These are phyloP conservation scores for Penicillium canariense DNA, from an alignment of 495 filamentous ascomycete species.

Conservation along the genomic window DNA sequence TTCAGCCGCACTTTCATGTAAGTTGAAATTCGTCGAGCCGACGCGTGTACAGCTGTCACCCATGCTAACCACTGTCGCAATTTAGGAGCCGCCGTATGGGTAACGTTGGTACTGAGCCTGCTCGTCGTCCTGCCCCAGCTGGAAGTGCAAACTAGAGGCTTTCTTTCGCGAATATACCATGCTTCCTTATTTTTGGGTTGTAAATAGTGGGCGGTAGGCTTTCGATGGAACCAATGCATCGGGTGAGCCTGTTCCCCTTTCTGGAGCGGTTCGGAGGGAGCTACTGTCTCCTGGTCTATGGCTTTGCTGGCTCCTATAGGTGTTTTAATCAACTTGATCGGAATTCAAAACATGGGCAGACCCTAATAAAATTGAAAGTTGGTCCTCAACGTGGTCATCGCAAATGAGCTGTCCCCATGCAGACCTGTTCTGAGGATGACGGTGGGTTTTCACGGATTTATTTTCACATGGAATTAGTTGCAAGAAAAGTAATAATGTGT, in stretches of 20 bases:
- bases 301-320: constrained; percentile 2
- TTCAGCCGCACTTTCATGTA: constrained; percentile 84
- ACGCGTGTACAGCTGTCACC: not conserved
- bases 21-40: constrained; percentile 37
- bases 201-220: constrained; percentile 23
- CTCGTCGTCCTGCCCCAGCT: constrained; percentile 22
- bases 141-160: constrained; percentile 27
- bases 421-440: no score
- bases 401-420: not conserved
- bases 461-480: no score
- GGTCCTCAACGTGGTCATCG: not conserved
- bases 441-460: no score
- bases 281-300: not conserved
- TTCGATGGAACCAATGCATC: constrained; percentile 15
- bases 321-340: constrained; percentile 8
- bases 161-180: constrained; percentile 7
- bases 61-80: not conserved
- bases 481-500: no score
- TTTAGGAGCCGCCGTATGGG: constrained; percentile 41
- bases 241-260: constrained; percentile 11
- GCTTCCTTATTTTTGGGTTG: constrained; percentile 16
- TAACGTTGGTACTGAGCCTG: constrained; percentile 30
- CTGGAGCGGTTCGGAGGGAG: not conserved
- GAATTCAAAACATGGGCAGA: not conserved
- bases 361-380: no score